A percentile compares a stretch with the other conserved stretches of the same genome.
Conservation (phyloP, 495 filamentous ascomycete species). For the Neurospora sp. region DNA sequence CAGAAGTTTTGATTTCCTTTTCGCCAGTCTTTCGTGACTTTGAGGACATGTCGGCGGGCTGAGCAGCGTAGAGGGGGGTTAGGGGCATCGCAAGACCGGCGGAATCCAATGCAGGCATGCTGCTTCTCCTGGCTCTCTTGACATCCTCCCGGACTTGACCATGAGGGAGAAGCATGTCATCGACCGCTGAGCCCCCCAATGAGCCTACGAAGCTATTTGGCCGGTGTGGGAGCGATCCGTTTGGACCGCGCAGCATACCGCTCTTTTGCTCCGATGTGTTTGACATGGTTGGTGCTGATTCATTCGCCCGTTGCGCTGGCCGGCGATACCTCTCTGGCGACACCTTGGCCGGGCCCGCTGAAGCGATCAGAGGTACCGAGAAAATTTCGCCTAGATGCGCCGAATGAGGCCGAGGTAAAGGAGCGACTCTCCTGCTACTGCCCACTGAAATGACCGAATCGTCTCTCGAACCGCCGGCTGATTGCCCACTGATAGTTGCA, state of each 20-base stretch:
- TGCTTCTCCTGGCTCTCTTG: constrained; percentile 71
- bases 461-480: constrained; percentile 16
- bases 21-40: constrained; percentile 20
- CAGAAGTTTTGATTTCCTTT: constrained; percentile 25
- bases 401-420: constrained; percentile 24
- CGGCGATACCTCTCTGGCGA: constrained; percentile 48
- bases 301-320: constrained; percentile 31
- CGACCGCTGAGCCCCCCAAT: constrained; percentile 28
- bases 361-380: constrained; percentile 26
- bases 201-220: constrained; percentile 38
- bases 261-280: constrained; percentile 19
- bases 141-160: constrained; percentile 48
- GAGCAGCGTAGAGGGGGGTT: constrained; percentile 30
- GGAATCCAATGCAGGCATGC: constrained; percentile 71
- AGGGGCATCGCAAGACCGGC: constrained; percentile 36
- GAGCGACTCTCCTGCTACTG: constrained; percentile 14
- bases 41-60: constrained; percentile 11
- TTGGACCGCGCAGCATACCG: constrained; percentile 17
- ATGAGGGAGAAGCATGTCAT: constrained; percentile 44
- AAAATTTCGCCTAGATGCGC: constrained; percentile 19
- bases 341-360: constrained; percentile 28
- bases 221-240: constrained; percentile 19
- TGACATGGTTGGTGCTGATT: constrained; percentile 19
- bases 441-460: constrained; percentile 21
- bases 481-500: constrained; percentile 7